Evolutionary conservation across 108 stramenopile species (phyloP).

Genomic region (Nitzschia palea): DNA sequence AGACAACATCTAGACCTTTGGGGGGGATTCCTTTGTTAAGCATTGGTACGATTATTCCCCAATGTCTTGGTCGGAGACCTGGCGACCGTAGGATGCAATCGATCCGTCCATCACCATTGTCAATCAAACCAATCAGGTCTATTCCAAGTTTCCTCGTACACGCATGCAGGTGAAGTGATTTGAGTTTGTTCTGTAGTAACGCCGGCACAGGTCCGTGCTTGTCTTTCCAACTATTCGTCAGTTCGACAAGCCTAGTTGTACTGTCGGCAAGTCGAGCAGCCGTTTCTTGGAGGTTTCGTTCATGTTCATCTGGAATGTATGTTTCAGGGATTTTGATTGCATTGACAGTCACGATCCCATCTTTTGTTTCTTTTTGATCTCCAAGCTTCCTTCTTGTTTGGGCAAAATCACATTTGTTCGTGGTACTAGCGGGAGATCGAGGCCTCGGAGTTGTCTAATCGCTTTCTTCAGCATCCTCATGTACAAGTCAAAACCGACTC

Average conservation of each 20-base stretch:
- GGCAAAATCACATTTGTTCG: slow-evolving; percentile 76
- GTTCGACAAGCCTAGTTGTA: slow-evolving; percentile 61
- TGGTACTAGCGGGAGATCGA: slow-evolving; percentile 78
- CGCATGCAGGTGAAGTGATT: slow-evolving; percentile 83
- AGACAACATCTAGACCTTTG: slow-evolving; percentile 72
- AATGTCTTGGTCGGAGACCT: slow-evolving; percentile 82
- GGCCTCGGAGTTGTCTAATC: slow-evolving; percentile 80
- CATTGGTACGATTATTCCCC: slow-evolving; percentile 64
- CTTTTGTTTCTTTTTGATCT: slow-evolving; percentile 34
- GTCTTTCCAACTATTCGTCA: slow-evolving; percentile 81
- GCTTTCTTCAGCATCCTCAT: slow-evolving; percentile 92
- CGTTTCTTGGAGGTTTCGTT: slow-evolving; percentile 56
- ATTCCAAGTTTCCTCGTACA: slow-evolving; percentile 82
- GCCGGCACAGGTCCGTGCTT: slow-evolving; percentile 73
- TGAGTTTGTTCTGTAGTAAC: slow-evolving; percentile 63
- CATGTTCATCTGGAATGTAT: slow-evolving; percentile 61
- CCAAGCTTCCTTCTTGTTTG: slow-evolving; percentile 64
- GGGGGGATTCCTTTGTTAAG: slow-evolving; percentile 58
- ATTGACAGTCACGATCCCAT: slow-evolving; percentile 13
- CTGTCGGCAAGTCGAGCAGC: slow-evolving; percentile 80
- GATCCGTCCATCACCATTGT: slow-evolving; percentile 30
- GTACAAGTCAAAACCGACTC: slow-evolving; percentile 95
- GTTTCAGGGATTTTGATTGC: slow-evolving; percentile 62
- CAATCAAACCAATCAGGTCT: slow-evolving; percentile 70
- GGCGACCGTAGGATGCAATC: slow-evolving; percentile 83